A percentile compares a stretch with the other conserved stretches of the same genome.
These are phyloP conservation scores for Neonectria faginata DNA, from an alignment of 2,329 filamentous ascomycete genomes.

Conservation along the genomic window DNA sequence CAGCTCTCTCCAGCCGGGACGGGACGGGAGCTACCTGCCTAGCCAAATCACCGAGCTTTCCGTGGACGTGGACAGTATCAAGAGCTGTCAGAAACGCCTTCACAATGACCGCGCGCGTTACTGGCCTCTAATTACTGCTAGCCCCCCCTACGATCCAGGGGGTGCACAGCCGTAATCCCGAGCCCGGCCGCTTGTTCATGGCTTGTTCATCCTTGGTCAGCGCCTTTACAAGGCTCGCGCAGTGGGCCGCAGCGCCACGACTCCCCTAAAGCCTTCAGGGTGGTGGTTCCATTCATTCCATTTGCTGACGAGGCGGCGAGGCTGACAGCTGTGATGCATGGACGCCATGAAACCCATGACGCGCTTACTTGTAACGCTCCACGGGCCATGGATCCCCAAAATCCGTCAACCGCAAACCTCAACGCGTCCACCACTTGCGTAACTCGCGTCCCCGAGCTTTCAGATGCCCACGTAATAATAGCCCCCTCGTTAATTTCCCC, in stretches of 20 bases:
- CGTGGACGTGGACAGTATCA: slow-evolving; percentile 7
- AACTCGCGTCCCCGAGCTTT: slow-evolving; percentile 6
- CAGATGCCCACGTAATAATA: slow-evolving; percentile 14
- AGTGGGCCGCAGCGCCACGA: neutral
- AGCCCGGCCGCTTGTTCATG: neutral
- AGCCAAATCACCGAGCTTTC: slow-evolving; percentile 25
- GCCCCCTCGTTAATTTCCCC: slow-evolving; percentile 10
- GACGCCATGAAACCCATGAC: slow-evolving; percentile 24
- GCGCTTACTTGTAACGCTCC: slow-evolving; percentile 10
- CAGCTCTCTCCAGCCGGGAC: neutral
- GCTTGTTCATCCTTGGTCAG: slow-evolving; percentile 4
- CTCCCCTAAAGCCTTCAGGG: neutral
- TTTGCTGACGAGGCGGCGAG: neutral
- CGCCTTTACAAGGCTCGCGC: neutral
- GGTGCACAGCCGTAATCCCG: neutral
- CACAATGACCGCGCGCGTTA: too few species aligned
- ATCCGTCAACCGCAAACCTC: slow-evolving; percentile 15
- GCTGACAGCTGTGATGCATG: slow-evolving; percentile 13
- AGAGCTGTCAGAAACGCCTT: neutral
- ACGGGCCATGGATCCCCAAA: slow-evolving; percentile 2
- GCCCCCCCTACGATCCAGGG: neutral
- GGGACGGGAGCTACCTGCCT: neutral
- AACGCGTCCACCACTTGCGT: slow-evolving; percentile 20
- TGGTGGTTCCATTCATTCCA: slow-evolving; percentile 13
- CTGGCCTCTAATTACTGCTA: neutral